Evolutionary conservation across 169 alveolate species (phyloP), one percentile per base, ranked within the genome.

Genomic region (Eimeria zaria): DNA sequence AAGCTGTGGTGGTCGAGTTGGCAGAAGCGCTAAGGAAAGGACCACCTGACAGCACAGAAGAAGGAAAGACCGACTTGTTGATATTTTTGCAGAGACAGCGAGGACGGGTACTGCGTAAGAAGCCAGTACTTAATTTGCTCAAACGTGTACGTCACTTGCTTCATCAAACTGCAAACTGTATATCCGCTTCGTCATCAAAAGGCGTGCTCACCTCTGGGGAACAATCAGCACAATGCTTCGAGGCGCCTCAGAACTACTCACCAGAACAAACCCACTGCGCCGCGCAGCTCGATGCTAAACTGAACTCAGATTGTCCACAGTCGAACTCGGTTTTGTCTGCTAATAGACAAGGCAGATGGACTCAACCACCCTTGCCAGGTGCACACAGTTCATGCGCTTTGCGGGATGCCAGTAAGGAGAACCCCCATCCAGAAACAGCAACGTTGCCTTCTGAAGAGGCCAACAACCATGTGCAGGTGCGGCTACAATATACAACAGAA

Each of bases 1-100:
- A 85, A 85, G 58, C 62, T 39, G 62, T 85, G 48, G 41, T 85
- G 8, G 30, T 62, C 7, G 93, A 85, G 71, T 30, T 85, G 8
- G 93, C 93, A n/a, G 81, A 85, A 20, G 80, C 62, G 41, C 22
- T 85, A n/a, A 58, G 93, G 51, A 85, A 33, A 14, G 93, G 93
- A 12, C 93, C 93, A 9, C 46, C 93, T 7, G 81, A 62, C 55
- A 58, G 80, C 81, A 85, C 93, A 85, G 62, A 67, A 41, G 41
- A 85, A 39, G 93, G 81, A 39, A 62, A 24, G 53, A 33, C 55
- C 8, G 7, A 48, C 60, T 62, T 85, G 51, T 30, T 85, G 18
- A 22, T 62, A 60, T 85, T 85, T 46, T 51, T 85, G 46, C 93
- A 85, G 76, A 44, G 62, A 30, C 93, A 85, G 76, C 71, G 71